A percentile compares a stretch with the other conserved stretches of the same genome.
These are phyloP conservation scores for Claviceps sp. DNA, from an alignment of 2,329 filamentous ascomycete genomes.

Conservation along the genomic window DNA sequence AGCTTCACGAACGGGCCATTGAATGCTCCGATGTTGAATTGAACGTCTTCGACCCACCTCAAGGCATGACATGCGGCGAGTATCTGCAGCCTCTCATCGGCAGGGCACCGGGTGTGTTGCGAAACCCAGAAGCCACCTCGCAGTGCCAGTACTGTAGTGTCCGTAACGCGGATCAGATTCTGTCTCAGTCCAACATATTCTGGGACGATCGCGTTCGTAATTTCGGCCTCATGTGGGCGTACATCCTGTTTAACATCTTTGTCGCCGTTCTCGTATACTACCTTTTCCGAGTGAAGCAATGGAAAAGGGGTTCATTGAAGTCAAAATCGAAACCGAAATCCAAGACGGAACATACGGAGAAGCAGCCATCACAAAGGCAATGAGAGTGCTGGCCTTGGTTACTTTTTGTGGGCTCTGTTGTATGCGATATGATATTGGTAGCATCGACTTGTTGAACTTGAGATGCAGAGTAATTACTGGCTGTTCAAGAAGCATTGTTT, in stretches of 20 bases:
- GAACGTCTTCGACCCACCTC: constrained; percentile 50
- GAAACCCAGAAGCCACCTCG: constrained; percentile 41
- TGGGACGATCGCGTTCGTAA: constrained; percentile 52
- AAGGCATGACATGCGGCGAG: constrained; percentile 45
- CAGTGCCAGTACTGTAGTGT: constrained; percentile 57
- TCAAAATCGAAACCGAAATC: neutral
- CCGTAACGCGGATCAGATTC: constrained; percentile 46
- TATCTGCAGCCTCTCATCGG: constrained; percentile 48
- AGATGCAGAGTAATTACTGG: too few species aligned
- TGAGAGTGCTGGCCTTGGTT: too few species aligned
- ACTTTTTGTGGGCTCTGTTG: too few species aligned
- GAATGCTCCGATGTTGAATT: constrained; percentile 42
- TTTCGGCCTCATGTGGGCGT: constrained; percentile 57
- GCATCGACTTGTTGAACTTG: too few species aligned
- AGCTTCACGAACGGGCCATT: constrained; percentile 42
- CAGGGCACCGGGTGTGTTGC: constrained; percentile 40
- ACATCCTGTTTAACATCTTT: constrained; percentile 48
- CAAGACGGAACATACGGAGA: neutral
- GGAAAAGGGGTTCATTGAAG: constrained; percentile 8
- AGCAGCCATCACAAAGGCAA: neutral
- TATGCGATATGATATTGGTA: too few species aligned
- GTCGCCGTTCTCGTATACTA: constrained; percentile 50
- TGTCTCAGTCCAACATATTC: constrained; percentile 31
- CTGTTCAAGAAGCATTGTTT: too few species aligned
- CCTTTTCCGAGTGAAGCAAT: constrained; percentile 39